Base-by-base conservation (phyloP, 805 yeast genomes). In the Hanseniaspora lachancei region DNA sequence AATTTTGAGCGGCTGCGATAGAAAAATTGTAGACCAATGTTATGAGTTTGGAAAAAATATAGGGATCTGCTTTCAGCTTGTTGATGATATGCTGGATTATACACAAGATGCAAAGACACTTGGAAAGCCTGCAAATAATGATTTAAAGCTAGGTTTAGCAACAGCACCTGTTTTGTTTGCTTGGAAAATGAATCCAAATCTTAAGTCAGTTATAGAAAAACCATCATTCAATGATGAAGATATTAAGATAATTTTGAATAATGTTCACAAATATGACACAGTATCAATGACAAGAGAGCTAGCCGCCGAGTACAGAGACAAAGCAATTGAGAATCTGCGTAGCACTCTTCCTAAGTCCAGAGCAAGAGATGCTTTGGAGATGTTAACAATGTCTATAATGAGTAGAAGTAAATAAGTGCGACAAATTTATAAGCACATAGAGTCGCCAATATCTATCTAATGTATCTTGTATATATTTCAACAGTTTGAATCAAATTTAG, bases 101-200 rank as follows among this genome's bases (percentile, higher is more conserved):
- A 88, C 97, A 0, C 82, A 88, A n/a, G 80, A 89, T 34, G 86
- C 87, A 20, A 79, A 79, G 43, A 80, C 86, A 52, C 72, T 93
- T 57, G 98, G 98, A 39, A 93, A 93, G 68, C 97, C 98, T 2
- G 83, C 95, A 9, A 95, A 93, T 62, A 97, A 96, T 4, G 98
- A 93, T 70, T 75, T 93, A 62, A 81, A 89, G 67, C 74, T 93
- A 46, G 98, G 98, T 0, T 76, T 93, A 62, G 97, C 97, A 1
- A 93, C 98, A 0, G 97, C 97, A 0, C 98, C 98, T 1, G 89
- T 91, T 2, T 72, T 93, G 55, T 93, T 77, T 69, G 97, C 98
- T 1, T 93, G 98, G 98, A 81, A 79, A 63, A 79, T 84, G 63
- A 81, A 79, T 63, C 95, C 96, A 0, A 84, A 82, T 57, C 74